These are phyloP conservation scores for Linderniella brevidens DNA, from an alignment of 257 asterid genomes.

Conservation along the genomic window DNA sequence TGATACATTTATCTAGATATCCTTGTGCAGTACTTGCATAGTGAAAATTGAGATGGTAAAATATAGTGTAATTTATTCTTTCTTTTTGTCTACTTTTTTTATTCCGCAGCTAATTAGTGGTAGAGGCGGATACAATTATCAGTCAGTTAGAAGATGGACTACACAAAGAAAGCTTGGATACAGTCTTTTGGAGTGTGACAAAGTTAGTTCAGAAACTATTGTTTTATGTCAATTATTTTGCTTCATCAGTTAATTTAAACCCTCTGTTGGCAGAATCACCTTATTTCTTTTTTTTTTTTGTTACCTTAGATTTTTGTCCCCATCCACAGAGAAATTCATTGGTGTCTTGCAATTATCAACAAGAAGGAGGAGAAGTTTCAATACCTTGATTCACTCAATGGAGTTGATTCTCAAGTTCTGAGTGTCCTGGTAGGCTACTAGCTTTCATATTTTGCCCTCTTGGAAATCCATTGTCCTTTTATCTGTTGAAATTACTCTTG, in stretches of 20 bases:
- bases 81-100: slow-evolving; percentile 8
- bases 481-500: background rate
- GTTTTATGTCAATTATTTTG: background rate
- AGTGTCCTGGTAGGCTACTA: slow-evolving; percentile 47
- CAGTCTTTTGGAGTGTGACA: slow-evolving; percentile 69
- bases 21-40: too few relatives aligned
- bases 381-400: slow-evolving; percentile 84
- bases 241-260: background rate
- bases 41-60: too few relatives aligned
- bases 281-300: slow-evolving; percentile 1
- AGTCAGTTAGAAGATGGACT: slow-evolving; percentile 89
- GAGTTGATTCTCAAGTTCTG: slow-evolving; percentile 38
- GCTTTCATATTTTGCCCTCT: slow-evolving; percentile 8
- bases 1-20: too few relatives aligned
- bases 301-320: slow-evolving; percentile 77
- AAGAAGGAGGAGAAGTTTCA: slow-evolving; percentile 72
- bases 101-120: slow-evolving; percentile 23
- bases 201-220: slow-evolving; percentile 22
- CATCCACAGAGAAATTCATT: slow-evolving; percentile 72
- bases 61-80: too few relatives aligned
- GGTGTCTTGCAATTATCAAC: slow-evolving; percentile 93
- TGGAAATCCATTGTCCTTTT: background rate
- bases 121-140: slow-evolving; percentile 40
- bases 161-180: slow-evolving; percentile 74
- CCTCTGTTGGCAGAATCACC: background rate